phyloP scores from a whole-genome alignment of 2,329 filamentous ascomycete species.

The Phyllosticta ampelicida region DNA sequence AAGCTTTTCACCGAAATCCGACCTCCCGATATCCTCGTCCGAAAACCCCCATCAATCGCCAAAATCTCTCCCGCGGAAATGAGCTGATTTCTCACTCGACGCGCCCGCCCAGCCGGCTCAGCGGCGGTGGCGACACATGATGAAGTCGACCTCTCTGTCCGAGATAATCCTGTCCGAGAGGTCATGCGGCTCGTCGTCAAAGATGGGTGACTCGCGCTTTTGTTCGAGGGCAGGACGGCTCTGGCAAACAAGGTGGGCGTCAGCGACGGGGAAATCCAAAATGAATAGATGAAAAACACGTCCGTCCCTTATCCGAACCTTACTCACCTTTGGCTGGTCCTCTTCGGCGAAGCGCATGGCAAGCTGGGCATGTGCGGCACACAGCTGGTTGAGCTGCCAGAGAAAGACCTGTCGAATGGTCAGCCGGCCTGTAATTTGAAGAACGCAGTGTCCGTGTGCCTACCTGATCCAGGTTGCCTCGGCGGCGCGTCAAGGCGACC shows the following conservation, averaged over 20 bases:
- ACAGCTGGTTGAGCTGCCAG: background rate
- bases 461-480: background rate
- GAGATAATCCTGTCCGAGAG: background rate
- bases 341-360: constrained; percentile 1
- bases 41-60: too few species aligned
- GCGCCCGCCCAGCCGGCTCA: background rate
- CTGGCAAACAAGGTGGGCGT: background rate
- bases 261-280: too few species aligned
- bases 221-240: background rate
- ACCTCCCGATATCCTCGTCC: too few species aligned
- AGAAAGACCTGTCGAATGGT: background rate
- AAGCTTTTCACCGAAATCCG: too few species aligned
- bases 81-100: too few species aligned
- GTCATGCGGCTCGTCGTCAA: background rate
- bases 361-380: background rate
- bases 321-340: background rate
- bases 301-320: background rate
- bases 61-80: too few species aligned
- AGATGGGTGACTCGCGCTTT: background rate
- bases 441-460: background rate
- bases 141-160: background rate
- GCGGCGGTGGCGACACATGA: background rate
- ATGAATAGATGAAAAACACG: too few species aligned
- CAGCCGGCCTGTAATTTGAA: background rate
- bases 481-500: constrained; percentile 4